These are phyloP conservation scores for Xylaria hypoxylon DNA, from an alignment of 2,329 filamentous ascomycete species.

Conservation along the genomic window DNA sequence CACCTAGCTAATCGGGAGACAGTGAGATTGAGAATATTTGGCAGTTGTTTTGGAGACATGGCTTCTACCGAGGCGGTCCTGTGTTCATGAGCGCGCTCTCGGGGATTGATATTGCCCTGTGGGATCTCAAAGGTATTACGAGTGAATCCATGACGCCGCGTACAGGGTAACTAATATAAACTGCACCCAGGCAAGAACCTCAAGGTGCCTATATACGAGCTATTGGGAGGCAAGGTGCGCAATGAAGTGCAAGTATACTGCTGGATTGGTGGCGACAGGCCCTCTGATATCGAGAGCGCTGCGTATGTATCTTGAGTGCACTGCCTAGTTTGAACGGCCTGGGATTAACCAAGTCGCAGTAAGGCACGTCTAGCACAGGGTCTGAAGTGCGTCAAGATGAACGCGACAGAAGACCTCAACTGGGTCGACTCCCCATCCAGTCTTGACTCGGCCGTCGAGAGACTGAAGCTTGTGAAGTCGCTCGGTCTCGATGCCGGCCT, in stretches of 20 bases:
- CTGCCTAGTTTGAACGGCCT: no score
- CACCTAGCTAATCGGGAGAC: conserved; percentile 6
- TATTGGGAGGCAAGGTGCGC: conserved; percentile 80
- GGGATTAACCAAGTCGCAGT: conserved; percentile 50
- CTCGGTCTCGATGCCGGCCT: conserved; percentile 79
- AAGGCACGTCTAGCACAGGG: conserved; percentile 70
- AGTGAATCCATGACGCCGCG: no score
- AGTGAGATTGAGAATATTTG: conserved; percentile 85
- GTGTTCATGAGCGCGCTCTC: conserved; percentile 84
- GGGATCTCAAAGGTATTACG: conserved; percentile 75
- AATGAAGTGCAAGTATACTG: conserved; percentile 78
- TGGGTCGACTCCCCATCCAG: conserved; percentile 79
- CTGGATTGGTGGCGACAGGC: conserved; percentile 82
- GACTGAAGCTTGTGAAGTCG: conserved; percentile 75
- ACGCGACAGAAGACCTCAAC: conserved; percentile 78
- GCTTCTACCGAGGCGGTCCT: conserved; percentile 82
- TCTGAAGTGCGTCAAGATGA: conserved; percentile 80
- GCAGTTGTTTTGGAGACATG: conserved; percentile 77
- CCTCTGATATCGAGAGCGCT: conserved; percentile 71
- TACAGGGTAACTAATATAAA: neutral
- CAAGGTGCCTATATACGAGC: conserved; percentile 76
- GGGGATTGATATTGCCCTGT: conserved; percentile 82
- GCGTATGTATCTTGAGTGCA: conserved; percentile 58
- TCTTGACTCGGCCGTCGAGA: conserved; percentile 72
- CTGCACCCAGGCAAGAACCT: conserved; percentile 55